Evolutionary conservation across 305 asterid species (phyloP).

Genomic region (Plantago rigida): DNA sequence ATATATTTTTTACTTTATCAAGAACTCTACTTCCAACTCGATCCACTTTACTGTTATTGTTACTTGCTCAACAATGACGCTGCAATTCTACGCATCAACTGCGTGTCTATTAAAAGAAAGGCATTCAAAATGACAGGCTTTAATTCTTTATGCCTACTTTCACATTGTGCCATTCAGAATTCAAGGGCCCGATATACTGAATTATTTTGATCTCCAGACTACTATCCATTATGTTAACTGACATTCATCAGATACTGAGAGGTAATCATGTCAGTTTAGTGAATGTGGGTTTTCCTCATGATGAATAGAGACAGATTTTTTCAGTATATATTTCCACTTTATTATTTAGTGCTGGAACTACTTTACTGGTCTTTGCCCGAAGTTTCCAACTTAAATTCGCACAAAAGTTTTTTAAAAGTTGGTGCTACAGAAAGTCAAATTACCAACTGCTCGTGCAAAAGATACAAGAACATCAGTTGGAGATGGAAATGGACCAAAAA

Average conservation of each 20-base stretch:
- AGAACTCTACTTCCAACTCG: neutral
- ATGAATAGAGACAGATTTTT: neutral
- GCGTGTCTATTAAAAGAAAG: neutral
- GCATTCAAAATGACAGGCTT: neutral
- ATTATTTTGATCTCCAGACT: neutral
- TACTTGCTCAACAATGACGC: neutral
- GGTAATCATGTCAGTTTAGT: neutral
- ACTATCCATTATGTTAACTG: neutral
- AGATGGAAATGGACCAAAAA: slow-evolving; percentile 87
- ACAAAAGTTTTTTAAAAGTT: neutral
- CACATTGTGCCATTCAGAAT: neutral
- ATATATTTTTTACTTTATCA: neutral
- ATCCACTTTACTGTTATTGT: slow-evolving; percentile 7
- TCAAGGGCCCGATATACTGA: neutral
- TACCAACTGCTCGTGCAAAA: slow-evolving; percentile 76
- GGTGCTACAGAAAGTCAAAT: slow-evolving; percentile 22
- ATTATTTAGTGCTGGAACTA: neutral
- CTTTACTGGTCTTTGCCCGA: neutral
- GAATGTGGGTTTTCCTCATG: neutral
- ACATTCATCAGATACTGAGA: neutral
- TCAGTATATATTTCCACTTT: neutral
- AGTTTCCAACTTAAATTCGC: neutral
- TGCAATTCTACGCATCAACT: neutral
- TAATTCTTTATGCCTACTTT: neutral
- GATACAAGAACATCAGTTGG: slow-evolving; percentile 74